These are phyloP conservation scores for Arthrobotrys iridis DNA, from an alignment of 2,329 filamentous ascomycete species.

Conservation along the genomic window DNA sequence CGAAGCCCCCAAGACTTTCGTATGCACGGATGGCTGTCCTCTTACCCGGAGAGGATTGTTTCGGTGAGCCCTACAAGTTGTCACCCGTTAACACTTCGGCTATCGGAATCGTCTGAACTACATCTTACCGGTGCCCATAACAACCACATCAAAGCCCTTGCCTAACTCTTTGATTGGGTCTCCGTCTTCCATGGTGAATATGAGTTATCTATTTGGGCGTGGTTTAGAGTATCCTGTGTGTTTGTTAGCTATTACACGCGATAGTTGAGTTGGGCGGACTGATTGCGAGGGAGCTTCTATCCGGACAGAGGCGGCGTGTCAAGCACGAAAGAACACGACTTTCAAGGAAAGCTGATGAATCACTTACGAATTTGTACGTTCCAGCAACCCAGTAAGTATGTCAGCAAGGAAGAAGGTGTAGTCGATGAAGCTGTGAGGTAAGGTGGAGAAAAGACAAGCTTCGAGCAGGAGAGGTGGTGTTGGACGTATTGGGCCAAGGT, in stretches of 20 bases:
- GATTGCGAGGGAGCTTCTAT: not conserved
- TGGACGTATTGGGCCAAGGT: not conserved
- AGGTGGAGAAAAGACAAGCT: not conserved
- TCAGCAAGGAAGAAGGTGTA: not conserved
- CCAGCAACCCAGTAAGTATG: not conserved
- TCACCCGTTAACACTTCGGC: not conserved
- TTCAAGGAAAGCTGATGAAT: not conserved
- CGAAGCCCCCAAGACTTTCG: not conserved
- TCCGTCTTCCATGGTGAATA: conserved; percentile 29
- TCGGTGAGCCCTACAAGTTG: conserved; percentile 45
- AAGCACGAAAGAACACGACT: not conserved
- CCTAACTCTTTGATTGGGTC: conserved; percentile 69
- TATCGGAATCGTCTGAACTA: not conserved
- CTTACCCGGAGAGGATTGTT: conserved; percentile 85
- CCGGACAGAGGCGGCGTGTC: too few species aligned
- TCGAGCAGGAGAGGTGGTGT: conserved; percentile 1
- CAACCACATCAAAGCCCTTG: conserved; percentile 97
- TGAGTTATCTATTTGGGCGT: not conserved
- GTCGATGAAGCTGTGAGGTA: conserved; percentile 7
- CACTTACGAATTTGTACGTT: not conserved
- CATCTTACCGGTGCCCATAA: conserved; percentile 90
- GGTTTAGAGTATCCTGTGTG: not conserved
- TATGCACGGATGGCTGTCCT: not conserved
- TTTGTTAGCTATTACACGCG: not conserved
- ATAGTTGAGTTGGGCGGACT: not conserved